These are phyloP conservation scores for Tulasnella sp. DNA, from an alignment of 768 basidiomycete species.

Conservation along the genomic window DNA sequence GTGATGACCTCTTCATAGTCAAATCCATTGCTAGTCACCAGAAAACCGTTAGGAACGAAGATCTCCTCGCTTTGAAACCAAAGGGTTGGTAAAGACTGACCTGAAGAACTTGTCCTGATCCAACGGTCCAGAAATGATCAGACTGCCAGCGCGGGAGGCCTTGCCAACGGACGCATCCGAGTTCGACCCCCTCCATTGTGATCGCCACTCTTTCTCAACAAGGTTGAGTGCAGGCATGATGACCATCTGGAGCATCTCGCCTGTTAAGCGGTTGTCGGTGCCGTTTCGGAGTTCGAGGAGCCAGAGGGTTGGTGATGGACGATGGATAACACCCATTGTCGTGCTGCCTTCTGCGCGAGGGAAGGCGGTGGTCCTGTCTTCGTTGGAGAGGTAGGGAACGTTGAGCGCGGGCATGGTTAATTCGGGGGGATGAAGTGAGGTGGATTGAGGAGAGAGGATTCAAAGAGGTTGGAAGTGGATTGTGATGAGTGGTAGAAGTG, in stretches of 20 bases:
- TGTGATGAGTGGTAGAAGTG: no score
- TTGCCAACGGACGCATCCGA: constrained; percentile 21
- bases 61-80: no score
- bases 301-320: constrained; percentile 37
- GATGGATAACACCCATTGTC: constrained; percentile 1
- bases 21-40: constrained; percentile 34
- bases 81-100: constrained; percentile 27
- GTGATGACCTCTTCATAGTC: constrained; percentile 42
- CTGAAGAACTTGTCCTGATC: constrained; percentile 85
- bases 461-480: no score
- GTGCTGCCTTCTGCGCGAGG: not conserved
- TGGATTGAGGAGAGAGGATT: no score
- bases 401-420: no score
- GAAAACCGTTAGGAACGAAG: not conserved
- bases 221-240: constrained; percentile 60
- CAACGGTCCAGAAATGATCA: constrained; percentile 66
- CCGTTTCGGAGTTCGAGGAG: constrained; percentile 74
- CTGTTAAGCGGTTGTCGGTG: constrained; percentile 58
- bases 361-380: no score
- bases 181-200: constrained; percentile 26
- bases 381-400: no score
- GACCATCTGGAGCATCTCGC: constrained; percentile 44
- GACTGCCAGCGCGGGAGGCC: constrained; percentile 50
- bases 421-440: no score
- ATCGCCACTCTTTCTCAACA: constrained; percentile 64